Base-by-base conservation (phyloP, 768 basidiomycete species). In the Macrocybe gigantea region DNA sequence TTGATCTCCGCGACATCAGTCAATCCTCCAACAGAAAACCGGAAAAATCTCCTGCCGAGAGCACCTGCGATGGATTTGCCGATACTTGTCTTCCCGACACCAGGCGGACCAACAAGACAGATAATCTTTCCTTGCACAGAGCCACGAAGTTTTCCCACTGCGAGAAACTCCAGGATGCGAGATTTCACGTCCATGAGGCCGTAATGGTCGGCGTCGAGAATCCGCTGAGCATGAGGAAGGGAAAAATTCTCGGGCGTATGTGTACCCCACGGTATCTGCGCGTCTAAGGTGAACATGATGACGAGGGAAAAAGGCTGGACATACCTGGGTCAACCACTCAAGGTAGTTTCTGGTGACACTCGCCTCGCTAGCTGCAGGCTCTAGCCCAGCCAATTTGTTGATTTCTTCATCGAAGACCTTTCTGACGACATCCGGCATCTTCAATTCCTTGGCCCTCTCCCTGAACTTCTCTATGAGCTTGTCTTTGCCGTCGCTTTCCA, bases 1-100 rank as follows among this genome's bases (percentile, higher is more conserved):
- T 98, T 98, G 60, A 99, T 97, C 76, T 98, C 96, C 47, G 96
- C 96, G 1, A 98, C 93, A 63, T 99, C 96, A 41, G 92, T 92
- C 61, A 99, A 66, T 10, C 96, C 95, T 53, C 96, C 95, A 4
- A 98, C 95, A 7, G 88, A 92, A 69, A 99, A 96, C 41, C 93
- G 78, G 80, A 94, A 98, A 71, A 98, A 98, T 63, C 92, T 85
- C 50, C 95, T 70, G 29, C 86, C 83, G 15, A 99, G 72, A 3
- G 95, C 94, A 11, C 93, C 78, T 0, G 96, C 86, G 44, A 99
- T 96, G 2, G 85, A 89, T 73, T 94, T 94, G 22, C 22, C 22
- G 22, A 22, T 96, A 48, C 83, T 86, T 4, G 95, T 98, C 73
- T 98, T 97, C 36, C 95, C 95, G 4, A 99, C 96, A 61, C 95